These are phyloP conservation scores for Asterella californica DNA, from an alignment of 225 moss, liverwort and hornwort species.

Conservation along the genomic window DNA sequence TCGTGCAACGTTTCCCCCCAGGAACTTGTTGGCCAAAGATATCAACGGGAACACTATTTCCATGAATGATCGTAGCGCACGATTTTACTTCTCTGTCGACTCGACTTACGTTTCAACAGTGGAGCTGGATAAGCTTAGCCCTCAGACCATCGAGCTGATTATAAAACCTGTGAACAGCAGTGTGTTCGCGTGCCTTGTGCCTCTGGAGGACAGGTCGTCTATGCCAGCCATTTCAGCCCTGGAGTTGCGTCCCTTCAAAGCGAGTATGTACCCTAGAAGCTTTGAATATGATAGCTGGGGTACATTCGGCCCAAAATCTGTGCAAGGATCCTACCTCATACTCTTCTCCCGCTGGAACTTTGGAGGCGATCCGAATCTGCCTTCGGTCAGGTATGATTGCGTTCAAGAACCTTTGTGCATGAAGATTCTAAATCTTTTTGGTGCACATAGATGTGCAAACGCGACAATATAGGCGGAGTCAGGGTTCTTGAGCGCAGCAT, in stretches of 20 bases:
- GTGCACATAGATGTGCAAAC: too few species aligned
- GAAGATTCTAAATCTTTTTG: too few species aligned
- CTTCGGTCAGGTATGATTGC: background rate
- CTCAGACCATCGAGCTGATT: background rate
- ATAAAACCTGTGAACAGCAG: background rate
- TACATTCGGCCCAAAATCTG: background rate
- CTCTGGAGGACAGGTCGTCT: slow-evolving; percentile 12
- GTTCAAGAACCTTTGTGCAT: background rate
- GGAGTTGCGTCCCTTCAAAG: background rate
- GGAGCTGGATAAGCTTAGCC: background rate
- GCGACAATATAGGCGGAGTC: too few species aligned
- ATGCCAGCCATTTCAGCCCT: slow-evolving; percentile 19
- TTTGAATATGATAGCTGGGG: background rate
- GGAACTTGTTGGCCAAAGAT: background rate
- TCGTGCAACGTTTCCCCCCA: slow-evolving; percentile 7
- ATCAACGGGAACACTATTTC: too few species aligned
- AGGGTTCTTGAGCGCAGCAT: too few species aligned
- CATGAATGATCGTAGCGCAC: background rate
- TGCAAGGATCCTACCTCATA: background rate
- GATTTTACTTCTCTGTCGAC: slow-evolving; percentile 6
- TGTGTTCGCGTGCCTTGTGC: slow-evolving; percentile 4
- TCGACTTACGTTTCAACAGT: slow-evolving; percentile 7
- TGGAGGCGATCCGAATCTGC: background rate
- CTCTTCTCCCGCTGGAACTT: background rate
- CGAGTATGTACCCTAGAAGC: background rate